phyloP scores from a whole-genome alignment of 169 alveolate genomes.

The Amoebophrya sp. region DNA sequence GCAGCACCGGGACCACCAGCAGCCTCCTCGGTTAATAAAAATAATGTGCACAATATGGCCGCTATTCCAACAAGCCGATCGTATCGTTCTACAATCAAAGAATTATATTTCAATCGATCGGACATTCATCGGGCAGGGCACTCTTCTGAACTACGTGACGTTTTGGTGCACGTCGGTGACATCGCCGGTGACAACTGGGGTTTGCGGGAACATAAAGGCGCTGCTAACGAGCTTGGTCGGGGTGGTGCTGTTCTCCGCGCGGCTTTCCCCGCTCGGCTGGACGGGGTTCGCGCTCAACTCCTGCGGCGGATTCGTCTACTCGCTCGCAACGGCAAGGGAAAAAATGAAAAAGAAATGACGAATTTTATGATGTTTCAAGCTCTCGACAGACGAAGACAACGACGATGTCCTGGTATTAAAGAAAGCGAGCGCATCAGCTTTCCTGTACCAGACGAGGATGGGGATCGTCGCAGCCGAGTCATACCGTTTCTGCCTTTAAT shows the following conservation, averaged over 20 bases:
- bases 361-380: too few species aligned
- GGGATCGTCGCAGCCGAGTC: too few species aligned
- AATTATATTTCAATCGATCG: too few species aligned
- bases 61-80: background rate
- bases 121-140: too few species aligned
- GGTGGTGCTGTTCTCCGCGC: background rate
- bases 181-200: background rate
- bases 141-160: background rate
- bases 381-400: too few species aligned
- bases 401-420: too few species aligned
- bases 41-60: background rate
- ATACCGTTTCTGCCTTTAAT: too few species aligned
- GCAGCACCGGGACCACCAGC: background rate
- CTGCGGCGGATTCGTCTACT: background rate
- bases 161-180: slow-evolving; percentile 1
- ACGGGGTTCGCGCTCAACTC: background rate
- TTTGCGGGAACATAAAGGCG: background rate
- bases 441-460: too few species aligned
- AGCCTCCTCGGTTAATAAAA: background rate
- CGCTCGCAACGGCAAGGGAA: background rate
- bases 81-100: background rate
- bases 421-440: too few species aligned
- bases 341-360: too few species aligned
- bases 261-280: background rate
- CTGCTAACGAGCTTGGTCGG: background rate